Base-by-base conservation (phyloP, 257 asterid genomes). In the Eucommia ulmoides region DNA sequence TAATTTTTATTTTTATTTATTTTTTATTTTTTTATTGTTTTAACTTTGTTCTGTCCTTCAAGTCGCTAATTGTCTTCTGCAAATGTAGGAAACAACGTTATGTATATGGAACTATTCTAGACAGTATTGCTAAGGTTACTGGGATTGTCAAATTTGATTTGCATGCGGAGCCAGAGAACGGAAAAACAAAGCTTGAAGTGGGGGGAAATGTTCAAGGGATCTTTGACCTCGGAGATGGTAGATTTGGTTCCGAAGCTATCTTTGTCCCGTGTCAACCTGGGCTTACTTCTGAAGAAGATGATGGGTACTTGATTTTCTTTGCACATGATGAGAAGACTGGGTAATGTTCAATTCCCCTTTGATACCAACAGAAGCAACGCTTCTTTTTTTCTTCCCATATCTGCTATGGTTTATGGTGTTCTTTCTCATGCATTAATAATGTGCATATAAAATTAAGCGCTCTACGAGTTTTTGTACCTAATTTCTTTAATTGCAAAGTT, bases 231-330 rank as follows among this genome's bases (percentile, higher is more conserved):
- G 98, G 95, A 47, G 81, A 92, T 22, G 78, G 92, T 53, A 75
- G 84, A 66, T 91, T 78, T 61, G 98, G 98, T 59, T 91, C 98
- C 12, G 98, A 91, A 73, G 96, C 98, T 48, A 50, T 91, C 21
- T 86, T 85, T 63, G 84, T 91, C 61, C 94, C 96, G 2, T 76
- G 79, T 17, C 69, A 74, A 65, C 73, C 88, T 62, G 94, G 87
- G 18, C 69, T 63, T 22, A 35, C 67, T 33, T 69, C 92, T 54
- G 98, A 85, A 68, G 98, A 91, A 76, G 98, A 91, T 16, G 93
- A 83, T 67, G 98, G 98, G 63, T 86, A 86, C 84, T 74, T 91
- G 80, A 91, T 91, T 60, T 81, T 76, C 93, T 91, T 91, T 48
- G 78, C 45, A 23, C 93, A 86, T 59, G 87, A 91, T 60, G 98